These are phyloP conservation scores for Quercus gilva DNA, from an alignment of 306 rosid species.

Conservation along the genomic window DNA sequence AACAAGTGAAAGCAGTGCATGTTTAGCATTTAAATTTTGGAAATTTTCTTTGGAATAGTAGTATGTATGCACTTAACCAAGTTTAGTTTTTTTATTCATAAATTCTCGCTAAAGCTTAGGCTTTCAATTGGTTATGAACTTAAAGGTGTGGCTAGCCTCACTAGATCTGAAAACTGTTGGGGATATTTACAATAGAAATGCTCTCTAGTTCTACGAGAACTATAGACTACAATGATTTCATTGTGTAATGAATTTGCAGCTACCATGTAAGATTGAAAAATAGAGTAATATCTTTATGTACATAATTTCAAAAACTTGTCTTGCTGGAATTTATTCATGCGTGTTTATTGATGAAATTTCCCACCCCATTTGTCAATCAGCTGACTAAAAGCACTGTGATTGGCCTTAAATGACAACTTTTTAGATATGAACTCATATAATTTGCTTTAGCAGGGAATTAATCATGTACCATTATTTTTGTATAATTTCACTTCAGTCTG, in stretches of 20 bases:
- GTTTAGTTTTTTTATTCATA: background rate
- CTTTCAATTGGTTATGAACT: background rate
- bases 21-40: background rate
- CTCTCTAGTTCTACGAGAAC: background rate
- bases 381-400: background rate
- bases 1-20: constrained; percentile 9
- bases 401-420: background rate
- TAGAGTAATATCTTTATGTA: background rate
- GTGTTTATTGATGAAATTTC: background rate
- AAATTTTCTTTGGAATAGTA: background rate
- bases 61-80: background rate
- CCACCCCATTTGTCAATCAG: background rate
- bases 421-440: background rate
- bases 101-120: background rate
- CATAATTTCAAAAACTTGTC: background rate
- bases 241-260: background rate
- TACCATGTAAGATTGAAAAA: background rate
- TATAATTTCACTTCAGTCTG: background rate
- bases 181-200: background rate
- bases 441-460: background rate
- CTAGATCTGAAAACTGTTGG: background rate
- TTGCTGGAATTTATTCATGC: background rate
- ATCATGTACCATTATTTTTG: background rate
- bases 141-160: background rate
- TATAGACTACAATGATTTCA: constrained; percentile 3